Evolutionary conservation across 495 filamentous ascomycete species (phyloP).

Genomic region (Hypoxylon subgilvum): DNA sequence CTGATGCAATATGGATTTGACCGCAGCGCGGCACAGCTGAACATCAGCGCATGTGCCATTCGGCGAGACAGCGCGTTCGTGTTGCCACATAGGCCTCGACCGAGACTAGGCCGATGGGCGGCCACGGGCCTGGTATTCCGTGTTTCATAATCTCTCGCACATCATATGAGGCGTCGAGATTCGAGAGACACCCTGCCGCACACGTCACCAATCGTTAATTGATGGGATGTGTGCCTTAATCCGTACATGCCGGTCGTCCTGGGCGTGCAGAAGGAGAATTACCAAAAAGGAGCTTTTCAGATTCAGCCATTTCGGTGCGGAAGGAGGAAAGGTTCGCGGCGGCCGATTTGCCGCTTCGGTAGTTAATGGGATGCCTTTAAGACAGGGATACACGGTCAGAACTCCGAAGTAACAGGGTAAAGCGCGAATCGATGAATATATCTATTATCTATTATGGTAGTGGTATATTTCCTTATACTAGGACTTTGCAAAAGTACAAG

Average conservation of each 20-base stretch:
- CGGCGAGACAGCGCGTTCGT: conserved; percentile 4
- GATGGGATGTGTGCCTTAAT: not conserved
- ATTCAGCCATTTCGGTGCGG: not conserved
- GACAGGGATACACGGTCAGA: conserved; percentile 30
- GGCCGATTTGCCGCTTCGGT: conserved; percentile 22
- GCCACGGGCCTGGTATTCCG: conserved; percentile 27
- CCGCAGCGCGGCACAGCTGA: not conserved
- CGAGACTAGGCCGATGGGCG: conserved; percentile 13
- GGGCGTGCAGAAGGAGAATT: too few relatives aligned
- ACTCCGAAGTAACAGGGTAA: not conserved
- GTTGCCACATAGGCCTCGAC: conserved; percentile 10
- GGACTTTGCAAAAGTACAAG: too few relatives aligned
- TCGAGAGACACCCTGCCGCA: conserved; percentile 10
- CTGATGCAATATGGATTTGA: conserved; percentile 51
- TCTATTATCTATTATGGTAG: not conserved
- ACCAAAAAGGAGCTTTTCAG: too few relatives aligned
- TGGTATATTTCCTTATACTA: too few relatives aligned
- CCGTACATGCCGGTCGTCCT: not conserved
- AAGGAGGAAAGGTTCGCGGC: not conserved
- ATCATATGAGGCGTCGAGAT: conserved; percentile 18
- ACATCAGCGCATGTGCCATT: not conserved
- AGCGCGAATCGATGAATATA: conserved; percentile 18
- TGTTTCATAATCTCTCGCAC: conserved; percentile 30
- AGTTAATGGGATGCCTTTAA: conserved; percentile 25
- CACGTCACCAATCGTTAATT: conserved; percentile 18